Percentiles rank a stretch among this genome's conserved stretches.
Conservation (phyloP, 306 rosid species). For the Quercus gilva region DNA sequence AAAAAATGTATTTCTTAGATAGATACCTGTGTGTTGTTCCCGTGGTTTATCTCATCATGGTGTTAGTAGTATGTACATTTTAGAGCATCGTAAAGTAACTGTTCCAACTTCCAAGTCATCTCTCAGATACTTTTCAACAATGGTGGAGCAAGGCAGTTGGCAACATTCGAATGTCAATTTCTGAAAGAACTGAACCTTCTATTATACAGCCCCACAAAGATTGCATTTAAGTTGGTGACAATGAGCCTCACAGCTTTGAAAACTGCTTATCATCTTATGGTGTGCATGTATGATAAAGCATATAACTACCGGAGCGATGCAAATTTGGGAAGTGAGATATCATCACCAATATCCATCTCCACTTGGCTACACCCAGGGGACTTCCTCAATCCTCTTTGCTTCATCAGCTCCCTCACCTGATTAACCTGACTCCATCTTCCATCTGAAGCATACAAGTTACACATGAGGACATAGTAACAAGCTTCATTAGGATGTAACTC, state of each 20-base stretch:
- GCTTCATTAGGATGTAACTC: constrained; percentile 66
- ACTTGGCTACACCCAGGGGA: constrained; percentile 61
- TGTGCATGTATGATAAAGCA: background rate
- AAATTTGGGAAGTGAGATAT: constrained; percentile 9
- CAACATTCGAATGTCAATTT: background rate
- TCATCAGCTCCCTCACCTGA: constrained; percentile 64
- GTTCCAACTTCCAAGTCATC: too few species aligned
- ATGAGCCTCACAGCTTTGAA: background rate
- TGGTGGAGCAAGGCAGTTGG: too few species aligned
- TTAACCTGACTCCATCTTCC: constrained; percentile 85
- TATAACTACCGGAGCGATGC: constrained; percentile 29
- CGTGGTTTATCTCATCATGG: too few species aligned
- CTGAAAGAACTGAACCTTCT: background rate
- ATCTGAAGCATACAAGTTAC: constrained; percentile 74
- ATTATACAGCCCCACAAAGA: background rate
- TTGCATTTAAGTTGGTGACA: background rate
- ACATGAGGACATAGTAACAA: constrained; percentile 68
- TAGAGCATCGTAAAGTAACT: too few species aligned
- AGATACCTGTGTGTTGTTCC: too few species aligned
- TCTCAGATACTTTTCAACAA: too few species aligned
- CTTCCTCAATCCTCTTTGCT: constrained; percentile 58
- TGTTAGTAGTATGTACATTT: too few species aligned
- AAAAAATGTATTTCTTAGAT: too few species aligned
- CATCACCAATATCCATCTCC: constrained; percentile 44
- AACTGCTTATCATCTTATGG: background rate